Evolutionary conservation across 2,329 filamentous ascomycete species (phyloP).

Genomic region (Alternaria arborescens): DNA sequence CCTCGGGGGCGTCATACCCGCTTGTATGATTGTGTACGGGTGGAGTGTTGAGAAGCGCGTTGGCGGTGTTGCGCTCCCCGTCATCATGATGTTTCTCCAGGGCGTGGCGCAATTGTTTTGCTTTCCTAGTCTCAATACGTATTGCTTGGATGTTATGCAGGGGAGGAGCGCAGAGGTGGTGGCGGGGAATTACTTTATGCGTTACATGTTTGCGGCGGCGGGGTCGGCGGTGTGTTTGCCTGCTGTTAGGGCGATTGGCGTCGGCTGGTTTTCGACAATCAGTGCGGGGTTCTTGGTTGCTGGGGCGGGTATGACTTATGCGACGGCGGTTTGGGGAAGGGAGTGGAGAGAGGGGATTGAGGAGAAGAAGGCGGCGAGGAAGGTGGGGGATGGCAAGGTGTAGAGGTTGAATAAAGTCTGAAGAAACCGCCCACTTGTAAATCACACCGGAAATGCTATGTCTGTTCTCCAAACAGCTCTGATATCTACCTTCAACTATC

Average conservation of each 20-base stretch:
- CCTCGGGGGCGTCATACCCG: conserved; percentile 66
- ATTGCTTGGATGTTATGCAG: conserved; percentile 85
- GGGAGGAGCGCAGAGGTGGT: conserved; percentile 75
- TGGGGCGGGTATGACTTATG: conserved; percentile 57
- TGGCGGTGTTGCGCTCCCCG: conserved; percentile 68
- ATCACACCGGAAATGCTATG: too few species aligned
- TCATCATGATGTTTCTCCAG: conserved; percentile 77
- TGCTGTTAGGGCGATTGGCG: conserved; percentile 75
- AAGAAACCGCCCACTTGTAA: too few species aligned
- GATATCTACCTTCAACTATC: too few species aligned
- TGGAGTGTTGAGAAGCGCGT: conserved; percentile 67
- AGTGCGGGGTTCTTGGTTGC: conserved; percentile 65
- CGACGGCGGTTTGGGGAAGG: conserved; percentile 61
- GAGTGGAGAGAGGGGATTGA: conserved; percentile 65
- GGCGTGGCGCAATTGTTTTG: conserved; percentile 78
- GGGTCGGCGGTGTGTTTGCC: conserved; percentile 78
- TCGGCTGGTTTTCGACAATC: conserved; percentile 83
- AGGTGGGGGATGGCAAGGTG: conserved; percentile 20
- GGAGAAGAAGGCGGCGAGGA: conserved; percentile 54
- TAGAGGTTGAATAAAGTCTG: neutral
- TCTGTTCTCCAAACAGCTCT: too few species aligned
- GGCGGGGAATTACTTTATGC: conserved; percentile 80
- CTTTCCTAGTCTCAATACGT: conserved; percentile 79
- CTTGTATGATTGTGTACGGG: conserved; percentile 73
- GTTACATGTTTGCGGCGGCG: conserved; percentile 77